These are phyloP conservation scores for Erigeron philadelphicus DNA, from an alignment of 140 eudicot genomes.

Conservation along the genomic window DNA sequence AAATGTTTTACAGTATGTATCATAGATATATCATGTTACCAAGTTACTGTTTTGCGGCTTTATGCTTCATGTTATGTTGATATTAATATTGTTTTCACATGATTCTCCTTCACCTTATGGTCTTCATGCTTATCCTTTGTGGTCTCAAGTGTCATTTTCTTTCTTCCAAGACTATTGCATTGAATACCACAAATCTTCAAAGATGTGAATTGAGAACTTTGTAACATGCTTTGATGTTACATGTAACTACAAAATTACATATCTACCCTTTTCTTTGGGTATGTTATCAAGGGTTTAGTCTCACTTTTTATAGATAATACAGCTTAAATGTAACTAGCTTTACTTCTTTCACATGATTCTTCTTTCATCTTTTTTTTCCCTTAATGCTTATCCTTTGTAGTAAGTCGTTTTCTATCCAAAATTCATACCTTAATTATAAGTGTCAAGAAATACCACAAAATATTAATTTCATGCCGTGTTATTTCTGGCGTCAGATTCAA, in stretches of 20 bases:
- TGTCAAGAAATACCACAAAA: conserved; percentile 3
- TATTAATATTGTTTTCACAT: conserved; percentile 25
- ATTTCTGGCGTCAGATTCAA: conserved; percentile 15
- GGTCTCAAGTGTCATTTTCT: conserved; percentile 39
- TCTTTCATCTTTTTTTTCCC: conserved; percentile 28
- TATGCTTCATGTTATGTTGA: background rate
- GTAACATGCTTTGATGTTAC: conserved; percentile 34
- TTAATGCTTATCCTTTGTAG: conserved; percentile 26
- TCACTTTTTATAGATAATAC: conserved; percentile 9
- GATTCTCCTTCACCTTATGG: conserved; percentile 36
- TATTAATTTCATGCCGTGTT: conserved; percentile 19
- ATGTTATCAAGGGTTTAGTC: conserved; percentile 18
- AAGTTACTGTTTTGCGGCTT: background rate
- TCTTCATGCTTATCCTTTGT: conserved; percentile 35
- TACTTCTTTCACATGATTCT: conserved; percentile 36
- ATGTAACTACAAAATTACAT: conserved; percentile 21
- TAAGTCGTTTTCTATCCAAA: conserved; percentile 25
- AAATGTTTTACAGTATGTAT: conserved; percentile 13
- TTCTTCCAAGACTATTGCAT: conserved; percentile 33
- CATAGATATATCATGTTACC: conserved; percentile 4
- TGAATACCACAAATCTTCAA: conserved; percentile 40
- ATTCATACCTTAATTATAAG: conserved; percentile 15
- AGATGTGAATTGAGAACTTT: conserved; percentile 32
- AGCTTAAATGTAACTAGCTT: conserved; percentile 19
- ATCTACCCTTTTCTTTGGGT: conserved; percentile 27